Evolutionary conservation across 805 yeast species (phyloP), one percentile per base, ranked within the genome.

Genomic region (Cyberlindnera sargentensis): DNA sequence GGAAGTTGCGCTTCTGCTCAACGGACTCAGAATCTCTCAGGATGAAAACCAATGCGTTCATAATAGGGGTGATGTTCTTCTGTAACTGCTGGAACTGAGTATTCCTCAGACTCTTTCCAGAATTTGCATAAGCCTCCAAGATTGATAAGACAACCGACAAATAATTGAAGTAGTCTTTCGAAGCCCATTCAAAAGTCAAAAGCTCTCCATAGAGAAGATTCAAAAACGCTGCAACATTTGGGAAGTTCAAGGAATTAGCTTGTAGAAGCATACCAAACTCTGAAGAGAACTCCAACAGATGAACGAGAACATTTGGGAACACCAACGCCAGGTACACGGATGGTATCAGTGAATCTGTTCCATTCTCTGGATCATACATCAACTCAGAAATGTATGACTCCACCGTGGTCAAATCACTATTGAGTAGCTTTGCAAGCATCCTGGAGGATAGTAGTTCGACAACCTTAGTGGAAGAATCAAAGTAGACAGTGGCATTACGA

Each of bases 381-480:
- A 58, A 33, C 0, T 48, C 35, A 3, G 41, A 33, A 24, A 57
- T 35, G 35, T 56, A 60, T 4, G 36, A n/a, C 26, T 57, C 59
- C 4, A 56, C 35, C 1, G 49, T 33, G 15, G 40, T 40, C 9
- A 58, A 49, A 8, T 55, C 63, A 20, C 39, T 39, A 6, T 46
- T 54, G 37, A 57, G 48, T 1, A 56, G 36, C 40, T 57, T 64
- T 4, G 67, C 57, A 4, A 73, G 60, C 38, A 73, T 62, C 6
- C 67, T 56, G 10, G 62, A 56, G 2, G 74, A 55, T 4, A 74
- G 47, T 1, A 67, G 56, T 27, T 60, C 57, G 9, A 53, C 51
- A 24, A 72, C 53, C 33, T 59, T 60, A 4, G 64, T 61, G 29
- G 62, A 49, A 5, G 61, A 51, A n/a, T 50, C 52, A 30, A 49